phyloP scores from a whole-genome alignment of 495 filamentous ascomycete species.

The Haplographium delicatum region DNA sequence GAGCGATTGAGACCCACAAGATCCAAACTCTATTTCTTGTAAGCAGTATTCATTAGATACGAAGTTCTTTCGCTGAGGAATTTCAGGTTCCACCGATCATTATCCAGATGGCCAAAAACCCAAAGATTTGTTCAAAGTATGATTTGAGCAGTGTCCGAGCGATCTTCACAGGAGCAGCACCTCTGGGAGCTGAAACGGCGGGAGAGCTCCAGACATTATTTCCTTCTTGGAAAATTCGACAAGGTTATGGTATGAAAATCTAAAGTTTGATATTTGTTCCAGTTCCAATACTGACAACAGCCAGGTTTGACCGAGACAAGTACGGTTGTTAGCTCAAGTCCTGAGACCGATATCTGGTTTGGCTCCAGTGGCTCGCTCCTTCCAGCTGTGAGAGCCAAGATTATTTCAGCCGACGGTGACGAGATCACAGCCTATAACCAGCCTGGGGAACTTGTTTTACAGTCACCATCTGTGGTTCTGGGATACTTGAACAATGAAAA shows the following conservation, averaged over 20 bases:
- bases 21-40: slow-evolving; percentile 61
- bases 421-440: slow-evolving; percentile 73
- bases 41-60: slow-evolving; percentile 35
- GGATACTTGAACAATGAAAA: slow-evolving; percentile 84
- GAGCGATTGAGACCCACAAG: slow-evolving; percentile 66
- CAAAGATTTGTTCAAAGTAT: slow-evolving; percentile 57
- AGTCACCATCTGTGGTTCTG: slow-evolving; percentile 69
- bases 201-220: slow-evolving; percentile 59
- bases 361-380: slow-evolving; percentile 71
- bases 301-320: slow-evolving; percentile 69
- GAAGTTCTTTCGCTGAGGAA: background rate
- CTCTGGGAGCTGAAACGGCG: slow-evolving; percentile 73
- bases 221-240: slow-evolving; percentile 61
- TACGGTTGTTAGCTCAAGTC: slow-evolving; percentile 66
- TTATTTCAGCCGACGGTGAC: slow-evolving; percentile 66
- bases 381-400: slow-evolving; percentile 60
- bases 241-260: slow-evolving; percentile 72
- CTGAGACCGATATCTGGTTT: slow-evolving; percentile 60
- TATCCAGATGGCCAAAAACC: slow-evolving; percentile 69
- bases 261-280: background rate
- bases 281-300: background rate
- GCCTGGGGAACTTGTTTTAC: slow-evolving; percentile 74
- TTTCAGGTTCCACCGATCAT: slow-evolving; percentile 73
- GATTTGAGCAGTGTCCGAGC: slow-evolving; percentile 64
- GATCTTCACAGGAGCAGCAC: slow-evolving; percentile 79